Evolutionary conservation across 306 rosid species (phyloP), one percentile per base, ranked within the genome.

Genomic region (Cicer arietinum): DNA sequence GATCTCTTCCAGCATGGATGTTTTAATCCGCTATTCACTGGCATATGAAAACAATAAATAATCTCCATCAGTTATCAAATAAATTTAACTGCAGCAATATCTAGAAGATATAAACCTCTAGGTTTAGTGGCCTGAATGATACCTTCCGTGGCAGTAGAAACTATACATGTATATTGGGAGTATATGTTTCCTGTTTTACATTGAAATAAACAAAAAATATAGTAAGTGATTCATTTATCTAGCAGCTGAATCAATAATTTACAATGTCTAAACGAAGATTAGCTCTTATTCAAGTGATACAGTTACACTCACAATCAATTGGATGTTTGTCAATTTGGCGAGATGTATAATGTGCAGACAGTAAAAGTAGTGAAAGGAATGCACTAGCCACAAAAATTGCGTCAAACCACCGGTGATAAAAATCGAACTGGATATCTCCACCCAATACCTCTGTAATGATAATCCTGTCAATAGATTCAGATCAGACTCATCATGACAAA

Each of bases 341-440:
- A 70, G 99, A 89, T 71, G 99, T 92, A 83, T 90, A 92, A 86
- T 94, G 97, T 3, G 96, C 99, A 41, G 97, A 94, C 54, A 94
- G 90, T 83, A 92, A 85, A 81, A 94, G 96, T 79, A 94, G 85
- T 59, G 99, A 94, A 82, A 94, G 94, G 87, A 94, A 94, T 51
- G 99, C 97, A 84, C 99, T 94, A 50, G 99, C 97, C 85, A 94
- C 93, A 71, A 94, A 94, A 76, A 94, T 89, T 61, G 97, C 99
- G 83, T 94, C 99, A 77, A 94, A 94, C 99, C 99, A 94, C 60
- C 97, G 92, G 82, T 94, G 99, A 80, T 94, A 94, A 53, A 94
- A 94, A 85, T 94, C 99, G 57, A 94, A 94, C 76, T 94, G 99
- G 82, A 94, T 92, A 89, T 94, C 97, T 61, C 98, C 98, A 41